These are phyloP conservation scores for Ceratocystis huliohia DNA, from an alignment of 2,329 filamentous ascomycete species.

Conservation along the genomic window DNA sequence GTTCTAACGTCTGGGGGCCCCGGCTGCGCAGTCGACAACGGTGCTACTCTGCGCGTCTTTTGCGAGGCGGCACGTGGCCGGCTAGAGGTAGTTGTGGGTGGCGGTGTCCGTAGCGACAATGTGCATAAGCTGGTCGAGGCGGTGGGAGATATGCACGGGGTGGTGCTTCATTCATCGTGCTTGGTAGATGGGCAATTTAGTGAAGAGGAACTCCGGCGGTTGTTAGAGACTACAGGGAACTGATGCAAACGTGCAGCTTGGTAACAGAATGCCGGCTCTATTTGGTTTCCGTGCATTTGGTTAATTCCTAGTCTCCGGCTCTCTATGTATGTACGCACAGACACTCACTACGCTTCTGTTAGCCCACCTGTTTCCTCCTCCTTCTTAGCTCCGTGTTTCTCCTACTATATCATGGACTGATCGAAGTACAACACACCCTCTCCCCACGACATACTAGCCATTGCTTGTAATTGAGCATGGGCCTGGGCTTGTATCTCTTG, in stretches of 20 bases:
- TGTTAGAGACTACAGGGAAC: conserved; percentile 12
- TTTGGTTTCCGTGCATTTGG: no score
- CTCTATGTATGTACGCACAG: conserved; percentile 3
- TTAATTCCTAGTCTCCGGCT: neutral
- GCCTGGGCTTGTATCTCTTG: conserved; percentile 6
- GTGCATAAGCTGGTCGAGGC: conserved; percentile 22
- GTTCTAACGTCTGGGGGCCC: conserved; percentile 42
- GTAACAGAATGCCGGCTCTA: neutral
- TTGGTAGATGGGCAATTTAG: conserved; percentile 17
- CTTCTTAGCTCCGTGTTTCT: neutral
- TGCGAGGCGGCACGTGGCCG: conserved; percentile 25
- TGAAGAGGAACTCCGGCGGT: conserved; percentile 12
- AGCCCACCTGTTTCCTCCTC: neutral
- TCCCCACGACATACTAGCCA: neutral
- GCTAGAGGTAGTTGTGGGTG: conserved; percentile 41
- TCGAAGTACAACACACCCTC: conserved; percentile 10
- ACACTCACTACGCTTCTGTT: neutral
- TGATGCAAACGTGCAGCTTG: neutral
- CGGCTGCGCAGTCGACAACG: conserved; percentile 32
- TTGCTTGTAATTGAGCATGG: neutral
- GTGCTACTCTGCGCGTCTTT: conserved; percentile 30
- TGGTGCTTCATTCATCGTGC: conserved; percentile 22
- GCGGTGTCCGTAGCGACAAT: conserved; percentile 37
- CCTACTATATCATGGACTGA: conserved; percentile 2
- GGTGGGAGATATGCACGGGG: conserved; percentile 5